A percentile compares a stretch with the other conserved stretches of the same genome.
Conservation (phyloP, 2,329 filamentous ascomycete genomes). For the Corinectria fuckeliana region DNA sequence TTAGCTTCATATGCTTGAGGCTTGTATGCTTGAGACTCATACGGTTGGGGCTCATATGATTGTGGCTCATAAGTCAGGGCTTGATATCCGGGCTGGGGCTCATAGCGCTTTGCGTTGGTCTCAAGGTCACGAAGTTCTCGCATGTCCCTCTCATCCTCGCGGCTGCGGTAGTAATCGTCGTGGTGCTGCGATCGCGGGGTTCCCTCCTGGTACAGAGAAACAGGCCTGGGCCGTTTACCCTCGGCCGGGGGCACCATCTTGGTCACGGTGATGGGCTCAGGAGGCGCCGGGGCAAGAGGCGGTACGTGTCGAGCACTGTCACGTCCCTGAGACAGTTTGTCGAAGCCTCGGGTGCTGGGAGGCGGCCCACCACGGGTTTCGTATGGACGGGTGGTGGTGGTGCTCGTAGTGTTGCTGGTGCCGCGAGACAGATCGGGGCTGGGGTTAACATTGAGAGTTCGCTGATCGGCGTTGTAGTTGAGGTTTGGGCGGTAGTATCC, state of each 20-base stretch:
- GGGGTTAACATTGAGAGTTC: constrained; percentile 55
- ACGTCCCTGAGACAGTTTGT: constrained; percentile 64
- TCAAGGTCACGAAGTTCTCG: constrained; percentile 50
- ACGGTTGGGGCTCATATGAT: constrained; percentile 35
- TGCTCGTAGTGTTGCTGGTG: constrained; percentile 27
- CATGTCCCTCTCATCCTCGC: constrained; percentile 54
- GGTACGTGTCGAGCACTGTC: constrained; percentile 56
- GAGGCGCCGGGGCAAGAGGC: constrained; percentile 49
- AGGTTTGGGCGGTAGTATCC: constrained; percentile 63
- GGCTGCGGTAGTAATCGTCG: constrained; percentile 57
- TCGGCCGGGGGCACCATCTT: constrained; percentile 29
- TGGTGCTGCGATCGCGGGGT: constrained; percentile 50
- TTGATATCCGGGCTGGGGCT: constrained; percentile 13
- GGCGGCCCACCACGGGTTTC: constrained; percentile 63
- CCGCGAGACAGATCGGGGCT: constrained; percentile 51
- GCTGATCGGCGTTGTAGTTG: constrained; percentile 55
- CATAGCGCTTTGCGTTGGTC: constrained; percentile 44
- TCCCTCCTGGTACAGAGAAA: constrained; percentile 61
- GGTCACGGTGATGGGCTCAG: constrained; percentile 41
- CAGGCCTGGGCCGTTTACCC: constrained; percentile 48
- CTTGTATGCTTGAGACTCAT: constrained; percentile 36
- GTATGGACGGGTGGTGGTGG: constrained; percentile 41
- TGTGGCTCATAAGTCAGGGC: not conserved
- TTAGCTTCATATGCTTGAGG: constrained; percentile 24
- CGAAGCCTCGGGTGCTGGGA: constrained; percentile 72